These are phyloP conservation scores for Oryza officinalis DNA, from an alignment of 176 grass and related monocot genomes.

Conservation along the genomic window DNA sequence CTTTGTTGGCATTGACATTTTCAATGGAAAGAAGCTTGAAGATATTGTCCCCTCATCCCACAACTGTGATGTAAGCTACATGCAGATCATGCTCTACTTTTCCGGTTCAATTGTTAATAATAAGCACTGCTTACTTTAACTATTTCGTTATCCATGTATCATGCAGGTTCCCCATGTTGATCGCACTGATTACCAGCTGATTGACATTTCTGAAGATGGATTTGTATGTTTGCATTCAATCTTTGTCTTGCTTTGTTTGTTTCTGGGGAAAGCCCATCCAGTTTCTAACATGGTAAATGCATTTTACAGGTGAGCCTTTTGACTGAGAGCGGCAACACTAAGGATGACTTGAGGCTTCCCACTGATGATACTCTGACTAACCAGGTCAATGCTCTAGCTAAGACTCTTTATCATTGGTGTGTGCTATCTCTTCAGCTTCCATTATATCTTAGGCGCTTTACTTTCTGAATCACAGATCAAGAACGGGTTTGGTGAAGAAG, in stretches of 20 bases:
- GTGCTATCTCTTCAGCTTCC: not conserved
- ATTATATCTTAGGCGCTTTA: not conserved
- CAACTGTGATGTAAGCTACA: constrained; percentile 54
- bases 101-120: no score
- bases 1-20: constrained; percentile 65
- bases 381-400: constrained; percentile 28
- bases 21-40: constrained; percentile 65
- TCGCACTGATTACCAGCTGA: constrained; percentile 54
- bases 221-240: constrained; percentile 35
- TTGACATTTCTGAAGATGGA: constrained; percentile 66
- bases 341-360: constrained; percentile 61
- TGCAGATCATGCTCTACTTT: not conserved
- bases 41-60: constrained; percentile 74
- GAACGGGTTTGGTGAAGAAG: constrained; percentile 52
- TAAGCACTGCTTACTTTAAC: not conserved
- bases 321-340: constrained; percentile 51
- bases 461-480: constrained; percentile 37
- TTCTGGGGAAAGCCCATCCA: not conserved
- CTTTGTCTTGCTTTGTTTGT: not conserved
- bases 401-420: not conserved
- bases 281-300: not conserved
- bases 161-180: constrained; percentile 47
- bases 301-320: constrained; percentile 57
- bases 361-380: constrained; percentile 38
- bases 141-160: not conserved